Base-by-base conservation (phyloP, 208 protist species). In the Leishmania tarentolae region DNA sequence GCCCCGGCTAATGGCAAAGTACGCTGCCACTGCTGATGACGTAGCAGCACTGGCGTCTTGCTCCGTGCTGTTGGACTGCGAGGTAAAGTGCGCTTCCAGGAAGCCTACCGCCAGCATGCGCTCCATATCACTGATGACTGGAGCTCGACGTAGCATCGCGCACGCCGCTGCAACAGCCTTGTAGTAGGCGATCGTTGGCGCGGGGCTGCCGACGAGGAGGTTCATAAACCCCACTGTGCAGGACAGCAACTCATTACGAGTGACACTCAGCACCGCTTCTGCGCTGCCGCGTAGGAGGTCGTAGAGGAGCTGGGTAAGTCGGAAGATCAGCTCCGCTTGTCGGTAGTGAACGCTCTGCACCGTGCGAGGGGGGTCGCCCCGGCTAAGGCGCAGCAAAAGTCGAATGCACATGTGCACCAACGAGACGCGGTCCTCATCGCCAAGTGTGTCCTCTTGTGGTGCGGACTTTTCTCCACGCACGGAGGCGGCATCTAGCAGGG, bases 101-200 rank as follows among this genome's bases (percentile, higher is more conserved):
- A 96, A 86, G 57, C 87, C 93, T 3, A 96, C 71, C 28, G 90
- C 88, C 69, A 96, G 76, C 75, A 89, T 90, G 52, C 87, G 84
- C 68, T 95, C 89, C 47, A 80, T 86, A 66, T 93, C 88, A n/a
- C 76, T 84, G 40, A 81, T 44, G 1, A 81, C 63, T 37, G 83
- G 80, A 21, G 83, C 83, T 17, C 84, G 66, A 3, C 69, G 82
- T 50, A 96, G 82, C 69, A 94, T 63, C 71, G 59, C 78, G 78
- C 93, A 96, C 47, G 90, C 91, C 35, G 90, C 83, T 21, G 70
- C 79, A 28, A 87, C 84, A 31, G 90, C 91, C 52, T 88, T 86
- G 52, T 84, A 84, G 74, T 92, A 94, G n/a, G 82, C 72, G 42
- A 86, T 79, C 4, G 86, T 83, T 50, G 72, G 72, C 21, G 84